Base-by-base conservation (phyloP, 495 filamentous ascomycete genomes). In the Penicillium subrubescens region DNA sequence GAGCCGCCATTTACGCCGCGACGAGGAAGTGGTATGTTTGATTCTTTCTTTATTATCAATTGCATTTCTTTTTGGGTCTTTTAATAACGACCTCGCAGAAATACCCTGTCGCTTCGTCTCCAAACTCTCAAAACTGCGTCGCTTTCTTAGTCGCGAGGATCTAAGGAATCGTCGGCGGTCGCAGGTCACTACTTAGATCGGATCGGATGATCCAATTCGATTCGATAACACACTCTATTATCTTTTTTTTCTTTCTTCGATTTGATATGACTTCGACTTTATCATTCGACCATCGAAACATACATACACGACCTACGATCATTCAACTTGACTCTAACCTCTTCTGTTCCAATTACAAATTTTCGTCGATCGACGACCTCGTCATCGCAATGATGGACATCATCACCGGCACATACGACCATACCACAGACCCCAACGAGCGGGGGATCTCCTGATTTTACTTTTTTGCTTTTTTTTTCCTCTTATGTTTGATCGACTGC, bases 71-170 rank as follows among this genome's bases (percentile, higher is more conserved):
- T 29, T 6, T 39, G 10, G 3, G 11, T 31, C 57, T 31, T 43
- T 37, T 52, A n/a, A 37, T 60, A 64, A 65, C 61, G n/a, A 17
- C 39, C 15, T 46, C 57, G 25, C 34, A 74, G 73, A 74, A 50
- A 55, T 65, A n/a, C 54, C 60, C 14, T 67, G 65, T 56, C 71
- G 74, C 46, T 71, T 78, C 41, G 74, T 74, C 17, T 74, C 75
- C 6, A 73, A 68, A 58, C 66, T 77, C 7, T 74, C 75, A 3
- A 73, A 68, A 58, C 65, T 77, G 11, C 71, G 73, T 19, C 71
- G 72, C 35, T 53, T 78, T n/a, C 71, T 78, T 23, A 74, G 68
- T 59, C 72, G 74, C 39, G 74, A 78, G 31, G 74, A 78, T 41
- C 46, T 78, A 29, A 70, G 62, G 61, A 21, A 58, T 56, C 67